Evolutionary conservation across 2,329 filamentous ascomycete species (phyloP).

Genomic region (Calonectria multiphialidica): DNA sequence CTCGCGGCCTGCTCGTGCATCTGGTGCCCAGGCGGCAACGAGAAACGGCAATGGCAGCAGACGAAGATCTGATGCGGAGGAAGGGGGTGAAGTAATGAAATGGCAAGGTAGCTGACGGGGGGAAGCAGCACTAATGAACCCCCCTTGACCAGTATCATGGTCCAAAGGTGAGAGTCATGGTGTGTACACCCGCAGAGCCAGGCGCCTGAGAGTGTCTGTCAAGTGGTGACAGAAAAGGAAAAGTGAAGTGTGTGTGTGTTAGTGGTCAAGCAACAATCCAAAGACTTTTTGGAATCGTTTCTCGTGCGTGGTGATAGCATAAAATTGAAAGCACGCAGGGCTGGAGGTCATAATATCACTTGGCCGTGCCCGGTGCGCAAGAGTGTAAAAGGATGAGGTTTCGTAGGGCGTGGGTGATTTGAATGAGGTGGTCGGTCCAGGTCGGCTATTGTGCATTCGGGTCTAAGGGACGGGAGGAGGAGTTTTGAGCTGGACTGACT

Average conservation of each 20-base stretch:
- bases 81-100: not conserved
- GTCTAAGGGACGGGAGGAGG: conserved; percentile 31
- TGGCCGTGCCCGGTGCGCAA: not conserved
- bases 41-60: not conserved
- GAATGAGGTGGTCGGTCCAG: conserved; percentile 37
- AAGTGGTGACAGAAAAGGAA: not conserved
- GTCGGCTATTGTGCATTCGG: conserved; percentile 42
- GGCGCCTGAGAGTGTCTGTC: not conserved
- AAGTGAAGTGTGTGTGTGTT: not conserved
- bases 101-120: conserved; percentile 11
- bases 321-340: not conserved
- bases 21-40: conserved; percentile 1
- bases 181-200: conserved; percentile 15
- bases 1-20: not conserved
- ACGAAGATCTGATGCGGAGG: not conserved
- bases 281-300: not conserved
- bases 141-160: conserved; percentile 9
- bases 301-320: not conserved
- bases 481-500: not conserved
- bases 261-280: not conserved
- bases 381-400: conserved; percentile 7
- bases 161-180: not conserved
- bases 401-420: conserved; percentile 23
- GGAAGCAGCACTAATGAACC: not conserved
- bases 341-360: not conserved